Evolutionary conservation across 2,329 filamentous ascomycete genomes (phyloP).

Genomic region (Trichophyton equinum): DNA sequence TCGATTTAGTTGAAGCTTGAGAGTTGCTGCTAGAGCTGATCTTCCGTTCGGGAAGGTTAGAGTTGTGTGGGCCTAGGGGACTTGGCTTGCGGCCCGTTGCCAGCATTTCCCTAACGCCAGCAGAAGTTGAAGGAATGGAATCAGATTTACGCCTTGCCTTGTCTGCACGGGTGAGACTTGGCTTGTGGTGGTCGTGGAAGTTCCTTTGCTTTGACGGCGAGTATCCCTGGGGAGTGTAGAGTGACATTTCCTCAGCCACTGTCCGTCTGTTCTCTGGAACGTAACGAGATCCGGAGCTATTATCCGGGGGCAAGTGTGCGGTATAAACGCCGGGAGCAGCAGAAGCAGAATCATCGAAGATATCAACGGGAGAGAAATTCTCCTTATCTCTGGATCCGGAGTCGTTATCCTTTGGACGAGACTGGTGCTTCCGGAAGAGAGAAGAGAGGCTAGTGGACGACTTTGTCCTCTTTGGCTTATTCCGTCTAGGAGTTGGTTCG

Average conservation of each 20-base stretch:
- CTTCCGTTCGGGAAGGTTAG: conserved; percentile 8
- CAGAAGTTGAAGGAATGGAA: conserved; percentile 31
- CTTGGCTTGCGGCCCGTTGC: conserved; percentile 14
- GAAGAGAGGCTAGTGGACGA: conserved; percentile 70
- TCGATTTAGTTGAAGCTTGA: conserved; percentile 1
- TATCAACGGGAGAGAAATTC: conserved; percentile 53
- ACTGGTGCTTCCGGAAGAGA: conserved; percentile 62
- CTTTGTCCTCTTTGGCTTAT: conserved; percentile 57
- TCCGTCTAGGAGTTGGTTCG: conserved; percentile 22
- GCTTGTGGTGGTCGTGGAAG: conserved; percentile 43
- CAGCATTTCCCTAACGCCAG: conserved; percentile 27
- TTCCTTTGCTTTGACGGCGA: conserved; percentile 50
- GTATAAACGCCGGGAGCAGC: conserved; percentile 1
- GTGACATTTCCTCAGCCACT: conserved; percentile 43
- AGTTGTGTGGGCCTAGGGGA: conserved; percentile 1
- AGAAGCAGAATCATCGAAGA: conserved; percentile 5
- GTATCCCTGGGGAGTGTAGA: conserved; percentile 49
- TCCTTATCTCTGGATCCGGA: conserved; percentile 54
- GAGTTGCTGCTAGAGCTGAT: conserved; percentile 14
- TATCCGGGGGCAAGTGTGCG: conserved; percentile 13
- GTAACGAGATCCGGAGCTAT: conserved; percentile 27
- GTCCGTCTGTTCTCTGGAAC: conserved; percentile 35
- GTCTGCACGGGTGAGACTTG: conserved; percentile 29
- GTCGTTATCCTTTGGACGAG: conserved; percentile 49
- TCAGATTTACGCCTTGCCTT: conserved; percentile 42